Evolutionary conservation across 306 rosid genomes (phyloP).

Genomic region (Medicago lupulina): DNA sequence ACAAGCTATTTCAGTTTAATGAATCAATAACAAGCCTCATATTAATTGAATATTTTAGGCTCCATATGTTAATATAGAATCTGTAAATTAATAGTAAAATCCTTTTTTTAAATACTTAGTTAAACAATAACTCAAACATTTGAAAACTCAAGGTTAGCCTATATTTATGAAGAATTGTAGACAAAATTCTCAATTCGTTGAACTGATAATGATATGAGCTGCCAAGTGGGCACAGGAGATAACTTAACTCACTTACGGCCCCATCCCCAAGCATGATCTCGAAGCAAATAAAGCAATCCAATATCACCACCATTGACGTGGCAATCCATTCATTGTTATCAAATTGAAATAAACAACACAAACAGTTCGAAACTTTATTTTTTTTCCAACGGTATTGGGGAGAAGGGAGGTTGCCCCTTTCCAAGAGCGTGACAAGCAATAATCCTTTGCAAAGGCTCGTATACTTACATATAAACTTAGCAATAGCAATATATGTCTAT

Average conservation of each 20-base stretch:
- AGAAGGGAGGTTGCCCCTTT: slow-evolving; percentile 12
- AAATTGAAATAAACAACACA: background rate
- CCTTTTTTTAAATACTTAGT: background rate
- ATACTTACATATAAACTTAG: background rate
- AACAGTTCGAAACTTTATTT: background rate
- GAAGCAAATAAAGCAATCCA: slow-evolving; percentile 4
- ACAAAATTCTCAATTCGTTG: background rate
- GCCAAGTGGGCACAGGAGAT: background rate
- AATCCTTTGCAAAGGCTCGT: background rate
- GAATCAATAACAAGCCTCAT: background rate
- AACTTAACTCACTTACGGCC: background rate
- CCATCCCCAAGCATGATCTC: background rate
- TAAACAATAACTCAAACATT: background rate
- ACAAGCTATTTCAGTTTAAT: background rate
- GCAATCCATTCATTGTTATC: background rate
- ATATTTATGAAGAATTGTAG: background rate
- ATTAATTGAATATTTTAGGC: background rate
- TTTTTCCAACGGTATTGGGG: slow-evolving; percentile 5
- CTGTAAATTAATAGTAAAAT: background rate
- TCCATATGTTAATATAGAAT: background rate
- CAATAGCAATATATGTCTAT: slow-evolving; percentile 2
- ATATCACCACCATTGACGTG: background rate
- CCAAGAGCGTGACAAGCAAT: background rate
- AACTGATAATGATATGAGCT: background rate
- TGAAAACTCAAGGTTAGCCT: background rate